A percentile compares a stretch with the other conserved stretches of the same genome.
Conservation (phyloP, 2,329 filamentous ascomycete species). For the Sporothrix schenckii region DNA sequence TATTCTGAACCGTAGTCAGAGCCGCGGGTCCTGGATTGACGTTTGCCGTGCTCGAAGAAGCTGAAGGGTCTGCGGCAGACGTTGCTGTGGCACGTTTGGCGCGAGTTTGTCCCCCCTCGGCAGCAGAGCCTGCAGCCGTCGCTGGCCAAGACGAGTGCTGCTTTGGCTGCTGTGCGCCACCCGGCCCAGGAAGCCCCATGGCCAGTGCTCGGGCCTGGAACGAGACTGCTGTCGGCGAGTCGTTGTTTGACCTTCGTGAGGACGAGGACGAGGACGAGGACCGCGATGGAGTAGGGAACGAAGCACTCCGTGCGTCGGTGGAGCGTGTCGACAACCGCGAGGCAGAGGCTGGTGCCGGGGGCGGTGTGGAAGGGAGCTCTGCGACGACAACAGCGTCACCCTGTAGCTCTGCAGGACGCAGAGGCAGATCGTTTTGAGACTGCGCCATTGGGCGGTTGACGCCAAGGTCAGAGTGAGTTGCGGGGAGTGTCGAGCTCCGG, state of each 20-base stretch:
- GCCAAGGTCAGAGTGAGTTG: slow-evolving; percentile 37
- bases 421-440: slow-evolving; percentile 66
- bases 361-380: slow-evolving; percentile 17
- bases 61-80: not conserved
- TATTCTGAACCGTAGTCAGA: not conserved
- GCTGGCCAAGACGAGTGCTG: slow-evolving; percentile 15
- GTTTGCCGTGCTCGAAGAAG: not conserved
- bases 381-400: not conserved
- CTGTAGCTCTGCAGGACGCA: slow-evolving; percentile 42
- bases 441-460: slow-evolving; percentile 56
- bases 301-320: not conserved
- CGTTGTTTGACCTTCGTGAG: slow-evolving; percentile 19
- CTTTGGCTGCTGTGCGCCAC: not conserved
- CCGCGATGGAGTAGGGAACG: slow-evolving; percentile 24
- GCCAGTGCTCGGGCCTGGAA: slow-evolving; percentile 44
- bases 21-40: not conserved
- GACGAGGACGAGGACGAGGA: slow-evolving; percentile 30
- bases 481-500: slow-evolving; percentile 58
- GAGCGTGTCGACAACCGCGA: slow-evolving; percentile 34
- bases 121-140: not conserved
- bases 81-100: not conserved
- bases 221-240: slow-evolving; percentile 32
- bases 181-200: slow-evolving; percentile 27
- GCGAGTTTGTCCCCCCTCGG: not conserved
- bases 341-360: not conserved